These are phyloP conservation scores for Xylariaceae sp. DNA, from an alignment of 2,329 filamentous ascomycete genomes.

Conservation along the genomic window DNA sequence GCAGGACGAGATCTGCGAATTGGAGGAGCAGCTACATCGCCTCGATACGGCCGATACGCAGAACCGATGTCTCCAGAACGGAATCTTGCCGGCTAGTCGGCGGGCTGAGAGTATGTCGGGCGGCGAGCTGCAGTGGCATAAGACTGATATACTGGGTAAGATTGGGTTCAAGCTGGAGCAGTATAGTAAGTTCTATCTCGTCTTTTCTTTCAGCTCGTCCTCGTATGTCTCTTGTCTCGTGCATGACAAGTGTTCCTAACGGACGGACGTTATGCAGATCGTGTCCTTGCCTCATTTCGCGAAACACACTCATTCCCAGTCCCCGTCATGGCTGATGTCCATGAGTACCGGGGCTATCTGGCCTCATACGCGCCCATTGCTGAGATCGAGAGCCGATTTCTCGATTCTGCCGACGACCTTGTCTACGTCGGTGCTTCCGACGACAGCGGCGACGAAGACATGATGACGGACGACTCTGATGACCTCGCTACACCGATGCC, in stretches of 20 bases:
- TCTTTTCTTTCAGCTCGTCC: too few species aligned
- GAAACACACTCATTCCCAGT: conserved; percentile 46
- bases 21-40: conserved; percentile 71
- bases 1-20: conserved; percentile 77
- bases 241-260: too few species aligned
- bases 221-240: too few species aligned
- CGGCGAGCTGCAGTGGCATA: conserved; percentile 55
- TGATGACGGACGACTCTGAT: conserved; percentile 20
- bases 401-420: conserved; percentile 53
- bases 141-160: conserved; percentile 56
- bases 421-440: conserved; percentile 37
- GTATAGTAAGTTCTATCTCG: conserved; percentile 52
- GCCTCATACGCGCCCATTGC: conserved; percentile 51
- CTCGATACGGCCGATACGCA: conserved; percentile 60
- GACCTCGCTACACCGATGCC: conserved; percentile 18
- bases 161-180: conserved; percentile 64
- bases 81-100: conserved; percentile 55
- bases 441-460: conserved; percentile 22
- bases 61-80: conserved; percentile 38
- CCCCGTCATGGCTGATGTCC: conserved; percentile 49
- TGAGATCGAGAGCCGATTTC: conserved; percentile 56
- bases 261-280: conserved; percentile 38
- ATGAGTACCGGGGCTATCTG: conserved; percentile 52
- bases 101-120: conserved; percentile 52
- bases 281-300: conserved; percentile 56